These are phyloP conservation scores for Vitis vinifera DNA, from an alignment of 164 flowering plant species.

Conservation along the genomic window ASM3070453v1 NC_081817.1:19000001-19000500, in stretches of 20 bases:
- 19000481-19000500: no score
- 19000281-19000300: neutral
- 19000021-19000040: no score
- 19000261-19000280: neutral
- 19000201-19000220: no score
- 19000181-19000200: no score
- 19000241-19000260: neutral
- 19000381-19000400: constrained; percentile 81
- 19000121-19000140: neutral
- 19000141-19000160: no score
- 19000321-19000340: neutral
- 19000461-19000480: no score
- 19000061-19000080: no score
- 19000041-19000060: no score
- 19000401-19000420: constrained; percentile 70
- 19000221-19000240: no score
- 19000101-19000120: neutral
- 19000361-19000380: constrained; percentile 94
- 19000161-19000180: no score
- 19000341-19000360: constrained; percentile 42
- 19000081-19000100: neutral
- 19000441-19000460: no score
- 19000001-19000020: no score
- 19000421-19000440: constrained; percentile 40
- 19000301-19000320: neutral